Conservation (phyloP, 768 basidiomycete species). For the Hygrophoropsis aurantiaca region DNA sequence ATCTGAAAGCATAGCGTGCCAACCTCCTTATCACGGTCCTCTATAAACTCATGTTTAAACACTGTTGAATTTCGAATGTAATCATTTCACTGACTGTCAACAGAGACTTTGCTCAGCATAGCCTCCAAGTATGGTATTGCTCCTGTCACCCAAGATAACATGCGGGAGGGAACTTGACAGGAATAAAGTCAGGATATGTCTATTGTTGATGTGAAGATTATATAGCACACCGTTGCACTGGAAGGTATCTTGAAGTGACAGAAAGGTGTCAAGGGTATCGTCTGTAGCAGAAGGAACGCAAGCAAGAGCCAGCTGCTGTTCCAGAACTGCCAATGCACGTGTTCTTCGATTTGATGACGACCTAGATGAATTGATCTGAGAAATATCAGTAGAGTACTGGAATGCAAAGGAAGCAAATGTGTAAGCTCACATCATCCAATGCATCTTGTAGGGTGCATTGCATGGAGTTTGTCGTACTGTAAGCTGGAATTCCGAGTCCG, state of each 20-base stretch:
- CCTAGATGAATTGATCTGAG: constrained; percentile 66
- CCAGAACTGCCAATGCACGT: constrained; percentile 55
- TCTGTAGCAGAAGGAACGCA: constrained; percentile 42
- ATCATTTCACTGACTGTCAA: constrained; percentile 37
- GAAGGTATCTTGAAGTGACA: constrained; percentile 73
- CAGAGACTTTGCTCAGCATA: constrained; percentile 43
- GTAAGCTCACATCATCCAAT: constrained; percentile 62
- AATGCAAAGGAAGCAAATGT: not conserved
- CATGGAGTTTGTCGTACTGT: constrained; percentile 29
- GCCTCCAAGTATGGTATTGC: constrained; percentile 52
- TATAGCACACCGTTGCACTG: constrained; percentile 72
- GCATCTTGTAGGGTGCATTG: constrained; percentile 54
- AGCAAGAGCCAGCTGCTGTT: constrained; percentile 53
- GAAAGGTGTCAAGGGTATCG: constrained; percentile 52
- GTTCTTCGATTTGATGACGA: constrained; percentile 51
- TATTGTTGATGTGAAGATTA: constrained; percentile 3
- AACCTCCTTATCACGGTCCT: constrained; percentile 48
- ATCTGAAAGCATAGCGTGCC: constrained; percentile 51
- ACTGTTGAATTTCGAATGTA: not conserved
- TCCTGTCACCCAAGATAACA: constrained; percentile 61
- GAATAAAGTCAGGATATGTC: constrained; percentile 9
- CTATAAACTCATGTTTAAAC: constrained; percentile 21
- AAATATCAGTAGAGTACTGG: constrained; percentile 9
- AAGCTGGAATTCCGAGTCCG: too few relatives aligned
- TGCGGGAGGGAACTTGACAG: constrained; percentile 61